Evolutionary conservation across 345 rosid species (phyloP).

Genomic region (Raphanus sativus): DNA sequence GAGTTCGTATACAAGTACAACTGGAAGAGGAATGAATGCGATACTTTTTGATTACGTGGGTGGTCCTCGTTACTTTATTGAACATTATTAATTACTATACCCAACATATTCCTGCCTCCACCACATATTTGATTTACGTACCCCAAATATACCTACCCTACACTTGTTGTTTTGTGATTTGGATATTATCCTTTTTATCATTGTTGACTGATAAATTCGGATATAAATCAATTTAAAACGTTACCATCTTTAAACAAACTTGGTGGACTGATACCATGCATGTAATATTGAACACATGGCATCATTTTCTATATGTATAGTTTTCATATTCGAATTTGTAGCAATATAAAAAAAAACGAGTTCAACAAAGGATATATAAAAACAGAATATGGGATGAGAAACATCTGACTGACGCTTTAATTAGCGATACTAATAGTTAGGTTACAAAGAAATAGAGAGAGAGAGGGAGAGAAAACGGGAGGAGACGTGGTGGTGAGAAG

Average conservation of each 20-base stretch:
- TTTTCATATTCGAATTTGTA: too few relatives aligned
- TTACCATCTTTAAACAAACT: neutral
- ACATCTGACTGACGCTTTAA: too few relatives aligned
- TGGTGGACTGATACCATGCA: neutral
- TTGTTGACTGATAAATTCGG: neutral
- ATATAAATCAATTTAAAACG: neutral
- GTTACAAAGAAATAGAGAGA: too few relatives aligned
- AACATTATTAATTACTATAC: neutral
- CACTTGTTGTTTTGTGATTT: neutral
- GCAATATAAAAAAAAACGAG: too few relatives aligned
- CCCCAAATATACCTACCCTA: neutral
- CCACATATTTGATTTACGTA: neutral
- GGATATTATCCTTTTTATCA: neutral
- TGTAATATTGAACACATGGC: too few relatives aligned
- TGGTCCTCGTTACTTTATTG: neutral
- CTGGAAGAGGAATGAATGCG: conserved; percentile 8
- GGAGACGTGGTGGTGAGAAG: conserved; percentile 8
- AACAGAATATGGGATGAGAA: too few relatives aligned
- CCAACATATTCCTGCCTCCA: neutral
- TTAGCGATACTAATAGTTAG: too few relatives aligned
- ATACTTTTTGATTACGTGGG: conserved; percentile 15
- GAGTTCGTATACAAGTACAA: neutral
- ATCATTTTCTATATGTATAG: too few relatives aligned
- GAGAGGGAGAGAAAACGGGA: neutral
- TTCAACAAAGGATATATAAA: too few relatives aligned